Evolutionary conservation across 805 yeast genomes (phyloP).

Genomic region (Candida patagonica): DNA sequence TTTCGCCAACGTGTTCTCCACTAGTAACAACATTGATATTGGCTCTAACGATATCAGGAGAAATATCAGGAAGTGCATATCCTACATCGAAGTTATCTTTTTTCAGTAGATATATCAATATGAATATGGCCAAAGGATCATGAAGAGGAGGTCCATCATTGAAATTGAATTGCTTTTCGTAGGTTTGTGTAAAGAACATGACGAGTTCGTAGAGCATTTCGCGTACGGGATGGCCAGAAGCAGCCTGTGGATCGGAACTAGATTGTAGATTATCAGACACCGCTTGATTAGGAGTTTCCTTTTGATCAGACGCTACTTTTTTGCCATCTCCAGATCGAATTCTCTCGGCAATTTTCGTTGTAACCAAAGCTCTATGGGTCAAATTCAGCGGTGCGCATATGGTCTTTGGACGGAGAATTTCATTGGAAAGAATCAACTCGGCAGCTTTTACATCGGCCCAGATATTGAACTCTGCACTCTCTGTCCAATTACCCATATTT

Average conservation of each 20-base stretch:
- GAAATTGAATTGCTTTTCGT: slow-evolving; percentile 36
- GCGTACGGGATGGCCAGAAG: slow-evolving; percentile 34
- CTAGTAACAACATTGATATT: slow-evolving; percentile 13
- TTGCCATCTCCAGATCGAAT: slow-evolving; percentile 26
- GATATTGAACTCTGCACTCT: slow-evolving; percentile 65
- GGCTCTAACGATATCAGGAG: slow-evolving; percentile 12
- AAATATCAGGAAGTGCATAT: slow-evolving; percentile 17
- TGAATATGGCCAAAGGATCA: slow-evolving; percentile 66
- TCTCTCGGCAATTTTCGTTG: slow-evolving; percentile 30
- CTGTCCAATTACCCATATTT: slow-evolving; percentile 38
- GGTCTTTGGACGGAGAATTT: slow-evolving; percentile 38
- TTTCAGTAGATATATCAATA: slow-evolving; percentile 37
- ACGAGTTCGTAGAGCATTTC: slow-evolving; percentile 46
- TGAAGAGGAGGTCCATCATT: slow-evolving; percentile 64
- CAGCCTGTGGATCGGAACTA: no score
- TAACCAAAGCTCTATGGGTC: slow-evolving; percentile 57
- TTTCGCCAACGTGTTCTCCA: slow-evolving; percentile 26
- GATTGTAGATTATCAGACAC: no score
- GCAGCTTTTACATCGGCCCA: slow-evolving; percentile 75
- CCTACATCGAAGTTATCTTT: slow-evolving; percentile 17
- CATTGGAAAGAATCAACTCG: slow-evolving; percentile 40
- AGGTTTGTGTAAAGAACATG: slow-evolving; percentile 39
- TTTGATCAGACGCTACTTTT: no score
- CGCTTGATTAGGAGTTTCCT: background rate
- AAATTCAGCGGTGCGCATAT: slow-evolving; percentile 58